A percentile compares a stretch with the other conserved stretches of the same genome.
Conservation (phyloP, 352 stramenopile genomes). For the Globisporangium rhizosaccharum region DNA sequence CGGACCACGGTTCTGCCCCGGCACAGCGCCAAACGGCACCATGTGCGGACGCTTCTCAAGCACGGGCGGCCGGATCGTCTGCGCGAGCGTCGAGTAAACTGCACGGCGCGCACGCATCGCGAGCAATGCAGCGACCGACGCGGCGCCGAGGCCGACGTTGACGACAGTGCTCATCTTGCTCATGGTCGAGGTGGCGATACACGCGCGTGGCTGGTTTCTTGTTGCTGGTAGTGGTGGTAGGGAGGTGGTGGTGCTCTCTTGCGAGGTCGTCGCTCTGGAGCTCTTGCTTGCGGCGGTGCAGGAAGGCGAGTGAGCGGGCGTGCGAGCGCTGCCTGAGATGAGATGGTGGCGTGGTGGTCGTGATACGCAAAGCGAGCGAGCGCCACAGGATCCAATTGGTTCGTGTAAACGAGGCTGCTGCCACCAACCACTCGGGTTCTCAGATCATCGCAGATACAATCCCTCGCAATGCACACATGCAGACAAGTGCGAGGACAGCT, state of each 20-base stretch:
- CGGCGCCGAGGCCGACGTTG: conserved; percentile 51
- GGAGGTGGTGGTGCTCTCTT: neutral
- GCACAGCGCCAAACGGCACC: conserved; percentile 78
- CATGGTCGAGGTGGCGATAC: conserved; percentile 19
- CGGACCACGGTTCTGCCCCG: conserved; percentile 70
- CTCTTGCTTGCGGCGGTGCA: no score
- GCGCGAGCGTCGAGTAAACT: conserved; percentile 50
- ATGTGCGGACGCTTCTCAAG: conserved; percentile 72
- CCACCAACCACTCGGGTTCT: neutral
- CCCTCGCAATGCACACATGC: no score
- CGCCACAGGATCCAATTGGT: neutral
- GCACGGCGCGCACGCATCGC: conserved; percentile 49
- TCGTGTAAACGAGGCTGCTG: neutral
- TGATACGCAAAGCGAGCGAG: neutral
- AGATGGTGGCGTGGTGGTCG: neutral
- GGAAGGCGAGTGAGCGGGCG: no score
- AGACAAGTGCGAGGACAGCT: no score
- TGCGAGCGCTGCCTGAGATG: neutral
- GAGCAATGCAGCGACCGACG: conserved; percentile 47
- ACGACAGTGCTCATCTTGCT: conserved; percentile 39
- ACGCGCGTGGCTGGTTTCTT: neutral
- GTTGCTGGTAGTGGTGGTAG: neutral
- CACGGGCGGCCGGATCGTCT: conserved; percentile 42
- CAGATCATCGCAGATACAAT: neutral
- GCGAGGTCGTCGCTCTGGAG: no score